Evolutionary conservation across 176 grass and related monocot species (phyloP), one percentile per base, ranked within the genome.

Genomic region (Typha latifolia): DNA sequence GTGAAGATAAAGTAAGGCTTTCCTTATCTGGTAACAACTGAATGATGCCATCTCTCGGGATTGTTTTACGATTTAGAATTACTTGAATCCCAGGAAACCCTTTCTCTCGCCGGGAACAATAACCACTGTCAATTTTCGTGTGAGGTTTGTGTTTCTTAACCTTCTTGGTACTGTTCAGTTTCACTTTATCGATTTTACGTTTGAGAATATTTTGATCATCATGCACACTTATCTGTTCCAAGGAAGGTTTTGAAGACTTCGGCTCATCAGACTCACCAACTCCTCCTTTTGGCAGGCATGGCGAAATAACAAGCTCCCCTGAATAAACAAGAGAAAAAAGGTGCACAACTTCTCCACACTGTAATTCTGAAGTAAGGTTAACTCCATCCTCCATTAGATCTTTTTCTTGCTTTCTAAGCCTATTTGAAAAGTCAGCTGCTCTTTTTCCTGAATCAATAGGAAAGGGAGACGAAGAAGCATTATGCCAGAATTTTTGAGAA

Each of bases 81-180:
- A 97, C 78, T 76, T 65, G 77, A 66, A 97, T 81, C 74, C 85
- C 88, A 70, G 93, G 93, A 64, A 91, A 97, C 4, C 93, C 93
- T 86, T 97, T 97, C 78, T 84, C 88, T 34, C 84, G 80, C 55
- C 93, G 85, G 50, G 82, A 84, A 64, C 74, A 80, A 75, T 78
- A 89, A 65, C 74, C 68, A 51, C 69, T 80, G 70, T 89, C 85
- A 62, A 82, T 74, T 72, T 76, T 86, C 12, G 78, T 66, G 70
- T 73, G 75, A 81, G 71, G 74, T 66, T 82, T 97, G 20, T 79
- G 75, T 72, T 92, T 91, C 80, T 92, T 92, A 77, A 71, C 31
- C 49, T 75, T 82, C 21, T 77, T 64, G 18, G 27, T 49, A 57
- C 31, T 68, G 34, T 52, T 72, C 63, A 73, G 20, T 72, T 96